Conservation (phyloP, 2,329 filamentous ascomycete species). For the Microdochium bolleyi region DNA sequence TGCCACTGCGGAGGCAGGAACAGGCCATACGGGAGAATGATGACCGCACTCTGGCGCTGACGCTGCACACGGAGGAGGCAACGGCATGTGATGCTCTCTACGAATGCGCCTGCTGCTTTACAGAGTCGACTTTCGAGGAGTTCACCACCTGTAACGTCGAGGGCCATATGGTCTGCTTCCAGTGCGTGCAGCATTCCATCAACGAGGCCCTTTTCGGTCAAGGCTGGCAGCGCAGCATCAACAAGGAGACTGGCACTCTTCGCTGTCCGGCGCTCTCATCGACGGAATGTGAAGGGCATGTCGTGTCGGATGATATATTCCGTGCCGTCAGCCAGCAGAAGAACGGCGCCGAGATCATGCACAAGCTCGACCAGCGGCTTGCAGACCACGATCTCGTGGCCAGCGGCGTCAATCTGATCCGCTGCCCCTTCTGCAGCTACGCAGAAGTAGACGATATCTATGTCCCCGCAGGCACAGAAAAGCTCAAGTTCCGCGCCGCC, state of each 20-base stretch:
- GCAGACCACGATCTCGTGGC: slow-evolving; percentile 69
- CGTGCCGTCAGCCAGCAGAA: slow-evolving; percentile 64
- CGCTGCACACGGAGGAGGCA: slow-evolving; percentile 51
- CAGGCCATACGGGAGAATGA: slow-evolving; percentile 35
- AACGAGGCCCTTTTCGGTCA: slow-evolving; percentile 90
- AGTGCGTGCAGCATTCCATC: slow-evolving; percentile 73
- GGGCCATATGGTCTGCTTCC: slow-evolving; percentile 70
- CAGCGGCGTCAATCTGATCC: slow-evolving; percentile 66
- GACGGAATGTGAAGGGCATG: slow-evolving; percentile 63
- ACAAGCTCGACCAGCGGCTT: slow-evolving; percentile 70
- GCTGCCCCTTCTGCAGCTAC: slow-evolving; percentile 87
- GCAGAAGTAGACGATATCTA: slow-evolving; percentile 79
- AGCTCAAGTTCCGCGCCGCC: slow-evolving; percentile 48
- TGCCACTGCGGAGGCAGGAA: slow-evolving; percentile 39
- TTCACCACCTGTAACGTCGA: slow-evolving; percentile 60
- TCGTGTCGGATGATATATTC: slow-evolving; percentile 61
- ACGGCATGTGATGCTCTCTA: slow-evolving; percentile 46
- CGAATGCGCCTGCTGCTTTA: slow-evolving; percentile 77
- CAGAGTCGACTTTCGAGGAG: slow-evolving; percentile 62
- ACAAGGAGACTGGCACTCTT: slow-evolving; percentile 64
- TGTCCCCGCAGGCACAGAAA: slow-evolving; percentile 44
- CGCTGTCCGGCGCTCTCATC: slow-evolving; percentile 73
- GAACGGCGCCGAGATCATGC: slow-evolving; percentile 63
- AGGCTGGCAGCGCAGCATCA: slow-evolving; percentile 77
- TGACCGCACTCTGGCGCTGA: slow-evolving; percentile 44